phyloP scores from a whole-genome alignment of 73 alveolate genomes.

The Paramecium biaurelia region DNA sequence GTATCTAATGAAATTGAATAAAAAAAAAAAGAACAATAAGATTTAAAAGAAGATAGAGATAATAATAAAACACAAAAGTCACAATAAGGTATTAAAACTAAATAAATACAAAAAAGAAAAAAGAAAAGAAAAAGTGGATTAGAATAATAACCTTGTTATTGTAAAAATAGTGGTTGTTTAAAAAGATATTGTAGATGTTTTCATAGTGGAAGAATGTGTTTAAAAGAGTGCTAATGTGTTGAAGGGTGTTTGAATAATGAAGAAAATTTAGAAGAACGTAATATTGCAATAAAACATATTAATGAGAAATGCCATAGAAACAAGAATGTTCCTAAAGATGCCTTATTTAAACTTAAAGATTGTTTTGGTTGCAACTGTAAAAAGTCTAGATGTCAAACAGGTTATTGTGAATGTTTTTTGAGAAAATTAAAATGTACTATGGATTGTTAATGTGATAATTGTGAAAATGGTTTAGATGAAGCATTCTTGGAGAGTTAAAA shows the following conservation, averaged over 20 bases:
- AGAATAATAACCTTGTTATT: conserved; percentile 24
- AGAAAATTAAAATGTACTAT: not conserved
- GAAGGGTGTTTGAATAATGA: conserved; percentile 22
- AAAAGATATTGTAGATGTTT: conserved; percentile 48
- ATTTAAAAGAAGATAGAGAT: not conserved
- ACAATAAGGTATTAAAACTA: not conserved
- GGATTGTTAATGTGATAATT: not conserved
- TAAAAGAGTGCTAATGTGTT: conserved; percentile 3
- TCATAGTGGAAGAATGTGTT: conserved; percentile 40
- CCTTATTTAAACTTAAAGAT: not conserved
- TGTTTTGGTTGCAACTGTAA: conserved; percentile 36
- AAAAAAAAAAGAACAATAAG: not conserved
- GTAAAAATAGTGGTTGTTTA: conserved; percentile 33
- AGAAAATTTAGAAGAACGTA: not conserved
- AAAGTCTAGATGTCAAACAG: not conserved
- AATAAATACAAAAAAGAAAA: not conserved
- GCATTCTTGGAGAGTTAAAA: not conserved
- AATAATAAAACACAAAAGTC: not conserved
- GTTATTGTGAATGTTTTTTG: conserved; percentile 23
- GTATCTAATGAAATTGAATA: not conserved
- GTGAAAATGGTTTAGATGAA: conserved; percentile 10
- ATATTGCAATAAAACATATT: not conserved
- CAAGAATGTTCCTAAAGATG: conserved; percentile 28
- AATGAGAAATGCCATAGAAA: conserved; percentile 29
- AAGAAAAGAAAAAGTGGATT: not conserved